phyloP scores from a whole-genome alignment of 208 protist genomes.

The Zelonia costaricensis region DNA sequence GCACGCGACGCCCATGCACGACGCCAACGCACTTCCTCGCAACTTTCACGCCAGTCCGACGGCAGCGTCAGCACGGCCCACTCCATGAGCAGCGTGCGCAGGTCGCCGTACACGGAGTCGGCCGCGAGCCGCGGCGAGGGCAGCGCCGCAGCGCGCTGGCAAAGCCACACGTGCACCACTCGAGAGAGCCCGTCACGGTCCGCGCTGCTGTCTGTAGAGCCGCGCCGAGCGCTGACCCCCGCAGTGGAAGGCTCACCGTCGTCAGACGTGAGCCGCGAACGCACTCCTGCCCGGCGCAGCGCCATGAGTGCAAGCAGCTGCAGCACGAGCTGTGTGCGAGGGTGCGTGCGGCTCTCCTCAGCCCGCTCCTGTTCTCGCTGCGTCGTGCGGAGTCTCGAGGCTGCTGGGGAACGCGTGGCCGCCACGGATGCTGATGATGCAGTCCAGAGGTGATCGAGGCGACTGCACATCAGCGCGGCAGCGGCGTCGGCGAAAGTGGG shows the following conservation, averaged over 20 bases:
- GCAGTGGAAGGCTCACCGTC: too few species aligned
- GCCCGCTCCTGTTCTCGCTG: too few species aligned
- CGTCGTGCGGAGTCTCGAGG: too few species aligned
- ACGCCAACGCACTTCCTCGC: slow-evolving; percentile 6
- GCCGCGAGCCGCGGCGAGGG: background rate
- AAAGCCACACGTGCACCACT: slow-evolving; percentile 27
- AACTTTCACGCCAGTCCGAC: background rate
- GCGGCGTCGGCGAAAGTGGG: slow-evolving; percentile 8
- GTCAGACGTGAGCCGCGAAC: too few species aligned
- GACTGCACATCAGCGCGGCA: slow-evolving; percentile 27
- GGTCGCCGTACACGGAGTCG: background rate
- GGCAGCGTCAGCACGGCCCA: slow-evolving; percentile 10
- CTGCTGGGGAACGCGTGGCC: too few species aligned
- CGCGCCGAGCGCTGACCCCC: too few species aligned
- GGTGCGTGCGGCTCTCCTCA: background rate
- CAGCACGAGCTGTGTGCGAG: slow-evolving; percentile 16
- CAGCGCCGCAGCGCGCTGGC: slow-evolving; percentile 25
- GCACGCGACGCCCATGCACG: too few species aligned
- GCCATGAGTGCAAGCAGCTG: slow-evolving; percentile 14
- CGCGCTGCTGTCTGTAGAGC: too few species aligned
- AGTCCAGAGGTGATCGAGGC: slow-evolving; percentile 19
- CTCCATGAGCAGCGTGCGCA: slow-evolving; percentile 3
- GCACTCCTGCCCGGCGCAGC: background rate
- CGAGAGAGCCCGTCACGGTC: too few species aligned
- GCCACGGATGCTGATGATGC: background rate